Base-by-base conservation (phyloP, 352 stramenopile genomes). In the Plasmopara muralis region DNA sequence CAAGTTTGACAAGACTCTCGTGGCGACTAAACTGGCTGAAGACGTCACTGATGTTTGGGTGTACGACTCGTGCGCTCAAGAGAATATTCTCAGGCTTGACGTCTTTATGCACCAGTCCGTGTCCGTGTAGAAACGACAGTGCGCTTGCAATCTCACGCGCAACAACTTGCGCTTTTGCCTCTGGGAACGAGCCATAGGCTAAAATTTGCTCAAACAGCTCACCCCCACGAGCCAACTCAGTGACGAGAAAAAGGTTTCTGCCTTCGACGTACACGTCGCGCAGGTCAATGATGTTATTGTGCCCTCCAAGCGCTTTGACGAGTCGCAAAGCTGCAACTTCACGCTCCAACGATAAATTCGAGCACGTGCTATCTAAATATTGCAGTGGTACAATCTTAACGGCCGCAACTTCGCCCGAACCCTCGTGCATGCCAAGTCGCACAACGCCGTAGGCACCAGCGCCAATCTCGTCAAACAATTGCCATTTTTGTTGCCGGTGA, bases 151-250 rank as follows among this genome's bases (percentile, higher is more conserved):
- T 74, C 50, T 93, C 74, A 3, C 64, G 60, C 5, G 74, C 62
- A 18, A 89, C 58, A 6, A 67, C 64, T 0, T 64, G 58, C 2
- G 76, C 78, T 10, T 72, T 70, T 8, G 46, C n/a, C 55, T 93
- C 82, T 0, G 57, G 16, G 35, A 87, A 81, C 28, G 71, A 72
- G n/a, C 82, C 79, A 39, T 74, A 74, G 1, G 62, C 55, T 20
- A 95, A 77, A 42, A 97, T 88, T 39, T 91, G 67, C 47, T 96
- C 86, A 57, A 96, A 97, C 13, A 97, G 66, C 55, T 97, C 89
- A 6, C 86, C 87, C 50, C 90, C 90, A 14, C 65, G 70, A 12
- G 87, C 78, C 9, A 96, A 62, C 47, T 97, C 89, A 12, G 88
- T 95, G 8, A 96, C 80, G 33, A 97, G 62, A 48, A 72, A 92